Evolutionary conservation across 768 basidiomycete genomes (phyloP), one percentile per base, ranked within the genome.

Genomic region (Leucosporidium yakuticum): DNA sequence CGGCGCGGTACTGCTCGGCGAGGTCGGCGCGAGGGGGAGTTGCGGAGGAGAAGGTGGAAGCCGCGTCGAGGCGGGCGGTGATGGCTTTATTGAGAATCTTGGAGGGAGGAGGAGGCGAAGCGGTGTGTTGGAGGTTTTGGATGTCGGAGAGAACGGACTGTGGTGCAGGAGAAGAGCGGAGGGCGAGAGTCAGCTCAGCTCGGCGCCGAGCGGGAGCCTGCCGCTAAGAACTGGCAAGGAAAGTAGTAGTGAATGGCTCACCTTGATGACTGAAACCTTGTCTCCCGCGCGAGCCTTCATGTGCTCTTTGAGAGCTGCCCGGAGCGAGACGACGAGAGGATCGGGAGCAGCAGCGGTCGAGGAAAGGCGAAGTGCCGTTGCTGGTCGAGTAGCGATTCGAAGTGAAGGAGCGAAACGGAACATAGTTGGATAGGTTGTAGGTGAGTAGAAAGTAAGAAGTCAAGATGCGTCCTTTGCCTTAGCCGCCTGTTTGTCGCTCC

Each of bases 71-170:
- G 14, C 70, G 70, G 12, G 50, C n/a, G 23, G 64, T 44, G 61
- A 71, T 71, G 56, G 67, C 64, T 17, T 29, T 12, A 1, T 50
- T 36, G 39, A 71, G 63, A 15, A 64, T 63, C 51, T 71, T 71
- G 57, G 62, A 49, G 1, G 70, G 70, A 0, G 67, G 60, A 1
- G 70, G 70, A 21, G 67, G 50, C 23, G 61, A 63, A 31, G 67
- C 63, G 21, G 31, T 19, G 64, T 71, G 70, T 0, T 53, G 39
- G 19, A 61, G 56, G 32, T 64, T 65, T 49, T 68, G 64, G 32
- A 71, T 34, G 51, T 71, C 70, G 44, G 70, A 63, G 36, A 71
- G 56, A 48, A 65, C 34, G 15, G 70, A 71, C 70, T 71, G 60
- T 14, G 27, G 17, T 25, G 57, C 44, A n/a, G n/a, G n/a, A n/a